Evolutionary conservation across 2,329 filamentous ascomycete species (phyloP).

Genomic region (Trichoderma arundinaceum): DNA sequence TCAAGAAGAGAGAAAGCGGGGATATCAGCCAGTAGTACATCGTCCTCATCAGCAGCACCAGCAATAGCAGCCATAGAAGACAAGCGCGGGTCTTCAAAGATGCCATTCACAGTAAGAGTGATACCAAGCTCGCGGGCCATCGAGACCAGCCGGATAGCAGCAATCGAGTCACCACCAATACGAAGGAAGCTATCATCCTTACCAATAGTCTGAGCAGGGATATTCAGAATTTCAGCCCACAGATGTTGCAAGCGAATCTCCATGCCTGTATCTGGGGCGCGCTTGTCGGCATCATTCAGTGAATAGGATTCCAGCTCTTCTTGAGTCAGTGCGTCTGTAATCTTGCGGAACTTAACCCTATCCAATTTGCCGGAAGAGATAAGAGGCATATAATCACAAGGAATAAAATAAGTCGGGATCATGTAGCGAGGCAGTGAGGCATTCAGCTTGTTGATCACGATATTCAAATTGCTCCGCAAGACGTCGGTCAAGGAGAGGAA

Average conservation of each 20-base stretch:
- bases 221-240: conserved; percentile 27
- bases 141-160: conserved; percentile 27
- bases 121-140: conserved; percentile 23
- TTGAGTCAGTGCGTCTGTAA: background rate
- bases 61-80: conserved; percentile 12
- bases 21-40: background rate
- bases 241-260: conserved; percentile 26
- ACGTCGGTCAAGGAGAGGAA: conserved; percentile 8
- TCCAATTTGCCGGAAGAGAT: conserved; percentile 29
- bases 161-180: conserved; percentile 32
- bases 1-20: conserved; percentile 1
- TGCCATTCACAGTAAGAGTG: conserved; percentile 6
- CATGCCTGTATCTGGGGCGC: conserved; percentile 23
- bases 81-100: conserved; percentile 19
- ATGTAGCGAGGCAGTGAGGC: conserved; percentile 26
- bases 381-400: conserved; percentile 28
- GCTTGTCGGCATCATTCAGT: conserved; percentile 15
- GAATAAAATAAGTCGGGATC: conserved; percentile 28
- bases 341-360: conserved; percentile 11
- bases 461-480: background rate
- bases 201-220: conserved; percentile 26
- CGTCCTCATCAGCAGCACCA: background rate
- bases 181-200: conserved; percentile 31
- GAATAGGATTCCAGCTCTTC: conserved; percentile 26
- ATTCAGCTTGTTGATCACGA: conserved; percentile 6